Conservation (phyloP, 805 yeast species). For the Pichia manshurica region DNA sequence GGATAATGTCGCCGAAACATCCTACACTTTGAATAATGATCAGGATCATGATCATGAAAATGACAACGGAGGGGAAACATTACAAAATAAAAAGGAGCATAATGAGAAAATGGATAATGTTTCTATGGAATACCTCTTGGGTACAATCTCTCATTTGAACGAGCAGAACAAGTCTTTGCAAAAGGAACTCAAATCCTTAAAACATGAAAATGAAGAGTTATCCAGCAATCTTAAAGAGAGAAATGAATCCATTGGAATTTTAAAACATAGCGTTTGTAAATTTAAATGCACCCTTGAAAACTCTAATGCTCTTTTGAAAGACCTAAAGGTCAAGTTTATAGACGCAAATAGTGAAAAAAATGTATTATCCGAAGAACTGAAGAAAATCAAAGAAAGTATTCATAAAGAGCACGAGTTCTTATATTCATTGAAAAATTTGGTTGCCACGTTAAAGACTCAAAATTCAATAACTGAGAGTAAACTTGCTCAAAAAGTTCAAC, state of each 20-base stretch:
- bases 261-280: conserved; percentile 11
- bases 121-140: conserved; percentile 20
- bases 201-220: conserved; percentile 9
- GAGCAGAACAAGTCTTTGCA: conserved; percentile 12
- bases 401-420: conserved; percentile 11
- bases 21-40: background rate
- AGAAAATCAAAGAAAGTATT: conserved; percentile 9
- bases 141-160: conserved; percentile 16
- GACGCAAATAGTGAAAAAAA: conserved; percentile 3
- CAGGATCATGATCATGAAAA: background rate
- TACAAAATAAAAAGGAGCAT: background rate
- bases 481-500: conserved; percentile 13
- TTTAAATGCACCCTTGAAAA: conserved; percentile 8
- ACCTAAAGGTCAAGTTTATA: conserved; percentile 7
- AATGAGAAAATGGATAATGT: conserved; percentile 8
- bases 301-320: conserved; percentile 5
- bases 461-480: conserved; percentile 10
- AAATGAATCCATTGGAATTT: conserved; percentile 4
- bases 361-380: conserved; percentile 11
- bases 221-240: conserved; percentile 8
- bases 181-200: conserved; percentile 5
- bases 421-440: conserved; percentile 11
- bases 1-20: background rate
- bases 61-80: background rate
- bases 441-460: conserved; percentile 16